Base-by-base conservation (phyloP, 2,329 filamentous ascomycete genomes). In the Paecilomyces sp. region DNA sequence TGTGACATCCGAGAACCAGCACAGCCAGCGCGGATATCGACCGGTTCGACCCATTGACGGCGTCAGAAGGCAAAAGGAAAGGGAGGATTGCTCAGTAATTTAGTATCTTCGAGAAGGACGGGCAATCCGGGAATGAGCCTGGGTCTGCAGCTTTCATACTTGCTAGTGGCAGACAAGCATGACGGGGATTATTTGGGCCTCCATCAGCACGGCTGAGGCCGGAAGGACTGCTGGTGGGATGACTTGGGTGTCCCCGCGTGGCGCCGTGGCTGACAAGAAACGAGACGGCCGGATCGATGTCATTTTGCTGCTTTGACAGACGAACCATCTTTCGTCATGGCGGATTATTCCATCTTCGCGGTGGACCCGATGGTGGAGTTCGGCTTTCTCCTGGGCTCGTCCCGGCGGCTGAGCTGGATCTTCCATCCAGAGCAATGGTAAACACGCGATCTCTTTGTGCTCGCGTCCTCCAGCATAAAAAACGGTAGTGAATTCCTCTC, bases 211-310 rank as follows among this genome's bases (percentile, higher is more conserved):
- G 41, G 41, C 41, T 18, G 41, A 47, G 41, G 28, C 54, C 54
- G 54, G 54, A 55, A 55, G 30, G 13, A 25, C 52, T 18, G 9
- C 6, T 12, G 51, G 51, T 53, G 22, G 51, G 51, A 53, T 8
- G 22, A 22, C 22, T 22, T 22, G 22, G 22, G 22, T 22, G 24
- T 31, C 52, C 52, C 52, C 52, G 54, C 54, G 54, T 55, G 54
- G 54, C 54, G 54, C 54, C 24, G 54, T 55, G 54, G 54, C 54
- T 55, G 54, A 34, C 15, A n/a, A 55, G 54, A 55, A 24, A 55
- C 53, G 3, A 18, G 18, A 54, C 52, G 25, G 18, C 7, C 25
- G 30, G 22, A 54, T 28, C 52, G 33, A 55, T 30, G 33, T 33
- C 54, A 55, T 30, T 30, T 33, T 55, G 22, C 24, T 33, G 54